Percentiles rank a stretch among this genome's conserved stretches.
Conservation (phyloP, 108 stramenopile species). For the Epithemia pelagica region DNA sequence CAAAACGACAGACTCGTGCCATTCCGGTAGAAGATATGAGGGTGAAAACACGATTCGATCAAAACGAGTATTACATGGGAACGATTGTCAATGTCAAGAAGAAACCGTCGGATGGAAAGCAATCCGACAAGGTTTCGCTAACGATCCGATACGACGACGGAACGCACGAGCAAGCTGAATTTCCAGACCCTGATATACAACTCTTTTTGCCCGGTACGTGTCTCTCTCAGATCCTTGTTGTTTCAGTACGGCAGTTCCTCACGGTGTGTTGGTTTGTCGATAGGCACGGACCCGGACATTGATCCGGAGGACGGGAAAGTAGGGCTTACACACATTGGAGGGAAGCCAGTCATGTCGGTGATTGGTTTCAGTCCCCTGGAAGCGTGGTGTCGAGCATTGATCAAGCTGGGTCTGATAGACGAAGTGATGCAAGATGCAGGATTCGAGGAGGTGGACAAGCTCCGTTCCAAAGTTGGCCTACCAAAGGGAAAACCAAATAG, state of each 20-base stretch:
- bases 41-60: conserved; percentile 65
- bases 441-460: conserved; percentile 30
- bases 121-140: conserved; percentile 27
- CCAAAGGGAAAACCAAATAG: conserved; percentile 31
- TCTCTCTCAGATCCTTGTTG: background rate
- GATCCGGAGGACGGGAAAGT: conserved; percentile 35
- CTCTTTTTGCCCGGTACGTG: conserved; percentile 64
- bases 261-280: too few species aligned
- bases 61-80: conserved; percentile 47
- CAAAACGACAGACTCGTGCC: conserved; percentile 2
- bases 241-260: too few species aligned
- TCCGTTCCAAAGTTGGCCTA: conserved; percentile 28
- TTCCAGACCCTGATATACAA: conserved; percentile 72
- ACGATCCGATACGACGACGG: conserved; percentile 75
- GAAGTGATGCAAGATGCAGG: conserved; percentile 60
- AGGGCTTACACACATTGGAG: conserved; percentile 41
- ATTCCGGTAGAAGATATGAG: conserved; percentile 38
- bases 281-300: conserved; percentile 35
- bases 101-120: conserved; percentile 2
- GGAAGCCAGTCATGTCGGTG: conserved; percentile 58
- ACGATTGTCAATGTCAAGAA: conserved; percentile 38
- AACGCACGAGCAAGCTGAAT: conserved; percentile 45
- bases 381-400: conserved; percentile 71
- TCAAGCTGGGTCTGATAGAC: conserved; percentile 67
- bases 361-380: conserved; percentile 56